Evolutionary conservation across 768 basidiomycete genomes (phyloP).

Genomic region (Leccinum imitatum): DNA sequence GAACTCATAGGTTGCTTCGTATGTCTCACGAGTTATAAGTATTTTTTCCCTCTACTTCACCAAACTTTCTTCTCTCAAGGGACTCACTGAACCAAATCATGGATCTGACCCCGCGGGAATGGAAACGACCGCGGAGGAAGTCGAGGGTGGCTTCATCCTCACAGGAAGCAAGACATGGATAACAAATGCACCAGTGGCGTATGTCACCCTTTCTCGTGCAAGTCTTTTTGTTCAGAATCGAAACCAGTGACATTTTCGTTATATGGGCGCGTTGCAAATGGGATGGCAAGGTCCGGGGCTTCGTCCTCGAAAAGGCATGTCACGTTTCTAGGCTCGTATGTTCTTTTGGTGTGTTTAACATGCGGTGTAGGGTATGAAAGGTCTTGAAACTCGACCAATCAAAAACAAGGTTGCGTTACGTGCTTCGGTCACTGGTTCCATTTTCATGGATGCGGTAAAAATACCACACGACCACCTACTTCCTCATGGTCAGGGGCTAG

Average conservation of each 20-base stretch:
- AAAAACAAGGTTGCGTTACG: slow-evolving; percentile 93
- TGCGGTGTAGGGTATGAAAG: slow-evolving; percentile 65
- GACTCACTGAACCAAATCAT: slow-evolving; percentile 94
- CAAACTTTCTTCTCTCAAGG: slow-evolving; percentile 45
- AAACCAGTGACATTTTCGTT: slow-evolving; percentile 76
- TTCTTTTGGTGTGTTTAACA: neutral
- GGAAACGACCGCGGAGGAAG: slow-evolving; percentile 89
- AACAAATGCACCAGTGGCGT: slow-evolving; percentile 90
- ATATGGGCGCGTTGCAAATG: slow-evolving; percentile 96
- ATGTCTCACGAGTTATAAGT: slow-evolving; percentile 31
- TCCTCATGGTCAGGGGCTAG: slow-evolving; percentile 73
- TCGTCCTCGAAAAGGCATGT: slow-evolving; percentile 82
- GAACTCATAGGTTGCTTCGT: slow-evolving; percentile 93
- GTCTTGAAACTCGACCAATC: slow-evolving; percentile 81
- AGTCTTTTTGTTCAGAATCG: slow-evolving; percentile 8
- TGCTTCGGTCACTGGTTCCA: slow-evolving; percentile 78
- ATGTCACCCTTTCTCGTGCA: slow-evolving; percentile 30
- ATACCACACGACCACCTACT: slow-evolving; percentile 74
- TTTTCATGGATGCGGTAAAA: slow-evolving; percentile 92
- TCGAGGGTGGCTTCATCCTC: slow-evolving; percentile 79
- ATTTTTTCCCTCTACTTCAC: neutral
- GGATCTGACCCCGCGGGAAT: slow-evolving; percentile 98
- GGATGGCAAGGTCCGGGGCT: slow-evolving; percentile 89
- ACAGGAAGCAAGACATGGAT: slow-evolving; percentile 99
- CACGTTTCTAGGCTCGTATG: neutral